These are phyloP conservation scores for Ophioceras dolichostomum DNA, from an alignment of 2,329 filamentous ascomycete genomes.

Conservation along the genomic window DNA sequence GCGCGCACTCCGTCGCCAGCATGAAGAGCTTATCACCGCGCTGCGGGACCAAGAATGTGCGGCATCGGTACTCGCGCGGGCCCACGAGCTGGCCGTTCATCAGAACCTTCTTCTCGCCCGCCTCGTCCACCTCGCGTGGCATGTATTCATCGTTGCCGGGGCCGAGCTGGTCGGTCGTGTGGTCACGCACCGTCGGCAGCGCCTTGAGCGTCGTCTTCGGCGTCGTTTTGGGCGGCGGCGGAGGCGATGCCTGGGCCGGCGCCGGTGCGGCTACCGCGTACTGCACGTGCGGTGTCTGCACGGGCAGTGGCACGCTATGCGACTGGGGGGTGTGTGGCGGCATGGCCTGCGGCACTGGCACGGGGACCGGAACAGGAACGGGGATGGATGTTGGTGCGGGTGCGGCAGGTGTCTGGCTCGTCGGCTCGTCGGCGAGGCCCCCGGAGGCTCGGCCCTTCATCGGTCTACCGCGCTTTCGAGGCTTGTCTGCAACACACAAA, in stretches of 20 bases:
- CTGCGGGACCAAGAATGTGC: conserved; percentile 86
- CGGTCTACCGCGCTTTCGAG: conserved; percentile 47
- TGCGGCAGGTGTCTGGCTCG: conserved; percentile 5
- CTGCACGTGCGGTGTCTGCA: conserved; percentile 21
- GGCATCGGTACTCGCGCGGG: conserved; percentile 77
- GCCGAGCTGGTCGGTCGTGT: conserved; percentile 91
- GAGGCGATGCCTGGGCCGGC: conserved; percentile 29
- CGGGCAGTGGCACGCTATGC: conserved; percentile 31
- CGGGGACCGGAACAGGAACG: conserved; percentile 29
- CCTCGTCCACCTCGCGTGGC: conserved; percentile 83
- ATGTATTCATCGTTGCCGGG: conserved; percentile 88
- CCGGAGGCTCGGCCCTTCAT: conserved; percentile 45
- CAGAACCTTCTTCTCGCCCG: conserved; percentile 89
- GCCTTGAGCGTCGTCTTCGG: conserved; percentile 85
- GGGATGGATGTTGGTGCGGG: conserved; percentile 15
- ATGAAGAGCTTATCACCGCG: conserved; percentile 93
- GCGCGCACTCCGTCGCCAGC: conserved; percentile 93
- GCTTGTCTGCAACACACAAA: conserved; percentile 25
- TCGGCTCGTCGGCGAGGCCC: conserved; percentile 43
- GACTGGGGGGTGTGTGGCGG: conserved; percentile 47
- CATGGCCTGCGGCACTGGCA: conserved; percentile 23
- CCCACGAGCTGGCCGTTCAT: conserved; percentile 70
- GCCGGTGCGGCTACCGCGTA: conserved; percentile 23
- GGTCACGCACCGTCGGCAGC: conserved; percentile 86
- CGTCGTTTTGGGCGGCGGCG: conserved; percentile 62